phyloP scores from a whole-genome alignment of 495 filamentous ascomycete species.

The Hypoxylon perforatum region DNA sequence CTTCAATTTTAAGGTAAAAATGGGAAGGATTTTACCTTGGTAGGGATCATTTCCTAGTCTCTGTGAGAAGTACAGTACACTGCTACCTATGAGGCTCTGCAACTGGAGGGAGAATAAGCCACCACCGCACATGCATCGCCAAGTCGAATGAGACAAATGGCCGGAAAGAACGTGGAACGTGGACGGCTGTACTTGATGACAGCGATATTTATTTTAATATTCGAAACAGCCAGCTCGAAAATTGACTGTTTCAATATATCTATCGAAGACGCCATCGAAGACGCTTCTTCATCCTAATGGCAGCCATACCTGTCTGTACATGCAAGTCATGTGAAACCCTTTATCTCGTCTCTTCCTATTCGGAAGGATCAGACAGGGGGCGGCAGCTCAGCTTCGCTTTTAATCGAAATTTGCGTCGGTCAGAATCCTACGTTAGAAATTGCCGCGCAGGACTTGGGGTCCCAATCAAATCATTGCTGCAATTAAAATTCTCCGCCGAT shows the following conservation, averaged over 20 bases:
- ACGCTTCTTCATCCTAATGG: slow-evolving; percentile 1
- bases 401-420: slow-evolving; percentile 30
- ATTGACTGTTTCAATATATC: slow-evolving; percentile 9
- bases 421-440: slow-evolving; percentile 39
- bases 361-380: slow-evolving; percentile 16
- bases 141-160: neutral
- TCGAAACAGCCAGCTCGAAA: slow-evolving; percentile 2
- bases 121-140: slow-evolving; percentile 18
- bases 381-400: slow-evolving; percentile 2
- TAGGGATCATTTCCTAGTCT: too few relatives aligned
- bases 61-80: too few relatives aligned
- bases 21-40: too few relatives aligned
- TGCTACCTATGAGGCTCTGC: slow-evolving; percentile 3
- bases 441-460: slow-evolving; percentile 14
- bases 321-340: slow-evolving; percentile 13
- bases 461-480: neutral
- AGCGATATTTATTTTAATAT: neutral
- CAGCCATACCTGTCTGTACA: neutral
- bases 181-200: neutral
- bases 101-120: slow-evolving; percentile 7
- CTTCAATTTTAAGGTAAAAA: neutral
- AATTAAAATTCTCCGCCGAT: slow-evolving; percentile 19
- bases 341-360: slow-evolving; percentile 9
- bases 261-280: slow-evolving; percentile 3
- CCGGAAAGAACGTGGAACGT: neutral